Evolutionary conservation across 2,329 filamentous ascomycete species (phyloP), one percentile per base, ranked within the genome.

Genomic region (Ophiocordyceps camponoti-floridani): DNA sequence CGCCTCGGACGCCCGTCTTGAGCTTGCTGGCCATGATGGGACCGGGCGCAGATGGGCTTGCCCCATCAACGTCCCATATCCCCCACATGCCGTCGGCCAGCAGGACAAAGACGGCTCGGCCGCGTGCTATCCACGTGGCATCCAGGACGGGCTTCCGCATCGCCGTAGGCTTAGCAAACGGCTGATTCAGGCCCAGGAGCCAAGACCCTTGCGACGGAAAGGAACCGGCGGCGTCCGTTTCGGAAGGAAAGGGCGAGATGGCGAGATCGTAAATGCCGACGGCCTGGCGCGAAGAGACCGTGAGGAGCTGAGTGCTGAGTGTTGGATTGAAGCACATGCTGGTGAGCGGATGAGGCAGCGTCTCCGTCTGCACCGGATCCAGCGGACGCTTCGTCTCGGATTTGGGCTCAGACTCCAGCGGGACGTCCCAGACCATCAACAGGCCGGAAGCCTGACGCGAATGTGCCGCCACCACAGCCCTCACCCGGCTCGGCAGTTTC

Each of bases 1-100:
- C 73, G 33, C 76, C 76, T 16, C 66, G 66, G 31, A 77, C 64
- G 6, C 73, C 72, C 43, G 67, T 60, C 46, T 66, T 66, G 30
- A 72, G 60, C 50, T 68, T 73, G 38, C 63, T 68, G 23, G 74
- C 66, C 4, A 75, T 56, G 0, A 64, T 56, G 47, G 66, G 56
- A 42, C 65, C 57, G 11, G 59, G 48, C 12, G 55, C 52, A 33
- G 66, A 56, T 2, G 73, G 71, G 37, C 70, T 70, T 28, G 66
- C 66, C 8, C 75, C 73, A 48, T 79, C 73, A 41, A 81, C 66
- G 51, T 81, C 77, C 77, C 77, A 81, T 31, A 81, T 72, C 13
- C 75, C 77, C 77, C 77, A 81, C 55, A 77, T 75, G 7, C 77
- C 77, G 51, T 81, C 77, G 1, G 72, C 70, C 4, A 80, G 61